These are phyloP conservation scores for Papiliotrema nemorosa DNA, from an alignment of 1,284 basidiomycete species.

Conservation along the genomic window DNA sequence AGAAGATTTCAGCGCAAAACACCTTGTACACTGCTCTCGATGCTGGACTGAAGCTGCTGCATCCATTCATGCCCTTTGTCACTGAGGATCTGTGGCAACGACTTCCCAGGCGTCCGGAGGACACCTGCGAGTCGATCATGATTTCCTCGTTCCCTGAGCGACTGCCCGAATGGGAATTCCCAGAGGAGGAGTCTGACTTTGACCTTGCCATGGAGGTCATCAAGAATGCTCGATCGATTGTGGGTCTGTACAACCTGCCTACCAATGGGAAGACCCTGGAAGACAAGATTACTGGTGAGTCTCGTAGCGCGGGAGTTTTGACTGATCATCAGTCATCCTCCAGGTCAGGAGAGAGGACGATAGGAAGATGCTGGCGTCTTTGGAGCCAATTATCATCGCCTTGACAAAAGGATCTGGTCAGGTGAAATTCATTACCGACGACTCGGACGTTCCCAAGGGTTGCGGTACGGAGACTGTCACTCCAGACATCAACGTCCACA, in stretches of 20 bases:
- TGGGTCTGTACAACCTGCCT: constrained; percentile 86
- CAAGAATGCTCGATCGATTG: constrained; percentile 76
- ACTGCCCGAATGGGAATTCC: constrained; percentile 58
- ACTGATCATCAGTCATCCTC: constrained; percentile 63
- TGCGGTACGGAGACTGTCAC: constrained; percentile 82
- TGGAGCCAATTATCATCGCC: constrained; percentile 70
- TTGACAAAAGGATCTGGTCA: constrained; percentile 86
- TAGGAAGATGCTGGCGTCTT: constrained; percentile 64
- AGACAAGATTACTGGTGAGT: constrained; percentile 47
- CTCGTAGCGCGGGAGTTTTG: not conserved
- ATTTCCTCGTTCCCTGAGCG: constrained; percentile 74
- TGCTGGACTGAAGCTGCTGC: constrained; percentile 79
- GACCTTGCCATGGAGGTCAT: constrained; percentile 80
- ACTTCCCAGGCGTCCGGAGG: constrained; percentile 76
- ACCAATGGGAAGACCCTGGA: constrained; percentile 60
- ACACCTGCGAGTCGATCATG: constrained; percentile 84
- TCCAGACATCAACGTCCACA: constrained; percentile 68
- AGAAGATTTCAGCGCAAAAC: constrained; percentile 81
- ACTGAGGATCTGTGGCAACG: constrained; percentile 99
- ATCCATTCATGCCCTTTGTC: constrained; percentile 99
- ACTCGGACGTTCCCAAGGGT: constrained; percentile 68
- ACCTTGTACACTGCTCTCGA: constrained; percentile 95
- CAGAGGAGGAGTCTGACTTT: constrained; percentile 76
- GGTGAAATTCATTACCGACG: constrained; percentile 59
- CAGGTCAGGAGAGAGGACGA: constrained; percentile 66